Conservation (phyloP, 345 rosid genomes). For the Leavenworthia alabamica region DNA sequence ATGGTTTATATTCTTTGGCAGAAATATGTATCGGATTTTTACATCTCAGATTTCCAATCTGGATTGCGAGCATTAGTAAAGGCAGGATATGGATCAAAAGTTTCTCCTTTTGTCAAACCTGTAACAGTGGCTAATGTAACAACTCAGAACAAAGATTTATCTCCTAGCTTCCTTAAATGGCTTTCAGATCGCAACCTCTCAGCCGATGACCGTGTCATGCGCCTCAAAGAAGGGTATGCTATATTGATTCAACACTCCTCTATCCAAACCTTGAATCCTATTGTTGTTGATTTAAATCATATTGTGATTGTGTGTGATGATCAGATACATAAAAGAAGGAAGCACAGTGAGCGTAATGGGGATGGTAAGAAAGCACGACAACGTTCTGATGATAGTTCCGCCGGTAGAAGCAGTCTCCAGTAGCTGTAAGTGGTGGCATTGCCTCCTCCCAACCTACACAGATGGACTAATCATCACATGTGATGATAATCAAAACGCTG, state of each 20-base stretch:
- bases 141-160: constrained; percentile 51
- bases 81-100: constrained; percentile 90
- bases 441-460: constrained; percentile 75
- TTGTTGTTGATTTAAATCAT: background rate
- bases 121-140: constrained; percentile 62
- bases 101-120: constrained; percentile 76
- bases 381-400: constrained; percentile 78
- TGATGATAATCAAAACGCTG: constrained; percentile 66
- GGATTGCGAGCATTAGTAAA: constrained; percentile 85
- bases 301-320: constrained; percentile 10
- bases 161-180: constrained; percentile 80
- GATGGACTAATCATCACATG: constrained; percentile 76
- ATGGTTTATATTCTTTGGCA: constrained; percentile 31
- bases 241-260: no score
- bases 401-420: constrained; percentile 67
- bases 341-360: constrained; percentile 98
- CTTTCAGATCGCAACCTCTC: constrained; percentile 68
- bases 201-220: constrained; percentile 66
- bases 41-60: constrained; percentile 89
- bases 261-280: no score
- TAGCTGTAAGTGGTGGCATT: constrained; percentile 68
- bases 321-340: constrained; percentile 91
- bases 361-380: constrained; percentile 77
- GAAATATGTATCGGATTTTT: constrained; percentile 83
- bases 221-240: constrained; percentile 93